Evolutionary conservation across 2,329 filamentous ascomycete genomes (phyloP), one percentile per base, ranked within the genome.

Genomic region (Fusarium aywerte): DNA sequence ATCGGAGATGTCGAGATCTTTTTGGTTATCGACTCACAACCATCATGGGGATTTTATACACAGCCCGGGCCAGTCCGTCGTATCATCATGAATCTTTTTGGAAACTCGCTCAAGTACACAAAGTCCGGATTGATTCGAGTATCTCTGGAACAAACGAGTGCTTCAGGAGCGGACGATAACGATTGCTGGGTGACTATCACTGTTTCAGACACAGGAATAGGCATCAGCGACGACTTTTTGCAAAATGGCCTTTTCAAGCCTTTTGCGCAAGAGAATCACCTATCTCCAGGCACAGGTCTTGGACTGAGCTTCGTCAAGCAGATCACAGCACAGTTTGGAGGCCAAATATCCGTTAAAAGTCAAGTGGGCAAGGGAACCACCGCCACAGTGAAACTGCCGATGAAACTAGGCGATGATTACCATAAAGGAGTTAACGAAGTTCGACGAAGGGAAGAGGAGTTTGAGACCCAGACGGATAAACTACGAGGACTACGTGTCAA

Each of bases 91-190:
- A 90, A 90, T 40, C 63, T 90, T 0, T 83, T 89, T 33, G 85
- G 86, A 10, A 90, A 90, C 69, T 80, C 87, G 0, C 80, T 90
- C 63, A 90, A 90, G 68, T 89, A 88, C 60, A 90, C 87, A 0
- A 62, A 56, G 2, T 51, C 56, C 2, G 80, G 79, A 2, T 67
- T 71, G 0, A 75, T 81, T 45, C 69, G 69, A 7, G 70, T 80
- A 1, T 67, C 65, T 1, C 62, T 80, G 2, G 64, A 62, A 0
- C 77, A 75, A 36, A 54, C 58, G 16, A 60, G 21, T 5, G 23
- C 31, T 4, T 42, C 33, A 12, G 51, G 20, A 5, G 15, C 29
- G 5, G 35, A 32, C 1, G 58, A 42, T 8, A 58, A 54, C 1
- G 59, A 69, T 16, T 50, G 60, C 8, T 55, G 63, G 11, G 66